These are phyloP conservation scores for Microdochium trichocladiopsis DNA, from an alignment of 2,329 filamentous ascomycete genomes.

Conservation along the genomic window DNA sequence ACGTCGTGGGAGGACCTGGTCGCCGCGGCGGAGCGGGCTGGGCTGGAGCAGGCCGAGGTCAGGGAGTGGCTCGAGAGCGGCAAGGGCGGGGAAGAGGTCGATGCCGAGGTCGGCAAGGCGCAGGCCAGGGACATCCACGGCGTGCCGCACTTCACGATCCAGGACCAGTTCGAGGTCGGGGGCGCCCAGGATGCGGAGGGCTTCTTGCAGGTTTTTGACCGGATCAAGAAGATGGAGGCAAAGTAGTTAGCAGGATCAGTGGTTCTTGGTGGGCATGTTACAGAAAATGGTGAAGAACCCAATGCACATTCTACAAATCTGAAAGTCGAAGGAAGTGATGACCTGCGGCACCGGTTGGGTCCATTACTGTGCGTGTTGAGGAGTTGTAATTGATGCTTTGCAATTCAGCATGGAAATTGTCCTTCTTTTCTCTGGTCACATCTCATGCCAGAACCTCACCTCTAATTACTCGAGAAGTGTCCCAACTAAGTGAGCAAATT, in stretches of 20 bases:
- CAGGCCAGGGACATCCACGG: constrained; percentile 7
- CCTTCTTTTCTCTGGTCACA: too few relatives aligned
- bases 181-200: constrained; percentile 7
- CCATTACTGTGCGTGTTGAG: too few relatives aligned
- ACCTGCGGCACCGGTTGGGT: too few relatives aligned
- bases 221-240: constrained; percentile 5
- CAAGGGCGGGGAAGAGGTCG: constrained; percentile 2
- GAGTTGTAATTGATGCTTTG: too few relatives aligned
- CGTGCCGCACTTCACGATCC: constrained; percentile 10
- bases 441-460: too few relatives aligned
- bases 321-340: too few relatives aligned
- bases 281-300: too few relatives aligned
- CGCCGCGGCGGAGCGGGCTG: constrained; percentile 11
- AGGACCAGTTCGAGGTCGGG: constrained; percentile 6
- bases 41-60: constrained; percentile 9
- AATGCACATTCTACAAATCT: too few relatives aligned
- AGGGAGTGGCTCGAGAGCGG: constrained; percentile 6
- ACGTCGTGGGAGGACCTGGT: constrained; percentile 12
- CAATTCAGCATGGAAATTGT: too few relatives aligned
- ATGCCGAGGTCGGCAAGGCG: constrained; percentile 1
- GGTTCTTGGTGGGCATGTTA: too few relatives aligned
- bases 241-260: neutral
- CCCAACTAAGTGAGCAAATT: too few relatives aligned
- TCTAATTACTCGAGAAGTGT: too few relatives aligned
- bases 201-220: constrained; percentile 11